phyloP scores from a whole-genome alignment of 2,329 filamentous ascomycete genomes.

The Xylaria sp. region DNA sequence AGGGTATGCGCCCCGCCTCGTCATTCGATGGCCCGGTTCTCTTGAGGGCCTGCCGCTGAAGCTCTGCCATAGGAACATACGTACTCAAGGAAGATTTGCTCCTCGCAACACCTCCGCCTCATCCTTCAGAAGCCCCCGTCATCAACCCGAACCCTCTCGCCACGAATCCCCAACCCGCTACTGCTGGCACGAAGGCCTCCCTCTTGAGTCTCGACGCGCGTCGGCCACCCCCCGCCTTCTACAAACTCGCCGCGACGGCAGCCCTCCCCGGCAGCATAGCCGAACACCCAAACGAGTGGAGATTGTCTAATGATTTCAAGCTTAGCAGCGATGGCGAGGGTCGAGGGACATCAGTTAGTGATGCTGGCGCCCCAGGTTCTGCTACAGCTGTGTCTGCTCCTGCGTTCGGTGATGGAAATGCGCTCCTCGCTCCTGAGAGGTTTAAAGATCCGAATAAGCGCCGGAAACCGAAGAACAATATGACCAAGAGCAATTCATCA shows the following conservation, averaged over 20 bases:
- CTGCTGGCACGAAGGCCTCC: constrained; percentile 84
- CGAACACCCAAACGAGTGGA: constrained; percentile 69
- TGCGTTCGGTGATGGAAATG: constrained; percentile 88
- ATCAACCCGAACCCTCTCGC: constrained; percentile 91
- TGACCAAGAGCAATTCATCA: constrained; percentile 97
- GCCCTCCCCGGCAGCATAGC: constrained; percentile 65
- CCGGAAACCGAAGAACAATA: constrained; percentile 96
- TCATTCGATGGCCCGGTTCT: neutral
- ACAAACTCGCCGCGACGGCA: constrained; percentile 63
- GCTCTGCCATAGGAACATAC: constrained; percentile 75
- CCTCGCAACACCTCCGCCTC: constrained; percentile 91
- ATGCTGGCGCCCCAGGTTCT: constrained; percentile 54
- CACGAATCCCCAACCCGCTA: constrained; percentile 85
- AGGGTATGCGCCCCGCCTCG: constrained; percentile 66
- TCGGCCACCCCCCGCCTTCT: constrained; percentile 63
- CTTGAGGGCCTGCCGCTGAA: constrained; percentile 33
- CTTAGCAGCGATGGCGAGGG: constrained; percentile 67
- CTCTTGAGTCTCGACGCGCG: constrained; percentile 76
- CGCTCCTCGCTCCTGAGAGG: constrained; percentile 70
- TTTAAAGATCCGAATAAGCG: constrained; percentile 81
- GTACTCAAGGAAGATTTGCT: constrained; percentile 89
- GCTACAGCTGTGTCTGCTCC: constrained; percentile 62
- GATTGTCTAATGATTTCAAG: constrained; percentile 69
- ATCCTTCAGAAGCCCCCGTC: constrained; percentile 90
- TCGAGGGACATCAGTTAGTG: constrained; percentile 63